Evolutionary conservation across 2,329 filamentous ascomycete genomes (phyloP), one percentile per base, ranked within the genome.

Genomic region (Pseudogymnoascus sp.): DNA sequence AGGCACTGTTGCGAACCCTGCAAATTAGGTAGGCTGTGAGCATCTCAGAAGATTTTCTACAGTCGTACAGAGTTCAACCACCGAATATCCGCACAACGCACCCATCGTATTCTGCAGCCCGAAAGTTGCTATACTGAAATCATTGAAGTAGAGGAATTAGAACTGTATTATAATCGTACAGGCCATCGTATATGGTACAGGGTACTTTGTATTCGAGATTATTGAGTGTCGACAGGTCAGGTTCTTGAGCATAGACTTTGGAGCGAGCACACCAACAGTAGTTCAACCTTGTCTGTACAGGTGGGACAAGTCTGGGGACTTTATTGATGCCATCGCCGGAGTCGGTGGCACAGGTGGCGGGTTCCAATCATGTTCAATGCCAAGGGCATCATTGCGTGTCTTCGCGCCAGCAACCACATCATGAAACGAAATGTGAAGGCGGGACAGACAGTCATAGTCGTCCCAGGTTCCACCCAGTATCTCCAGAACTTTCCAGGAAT

Each of bases 401-500:
- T 60, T 60, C 18, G 65, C 65, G 16, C 63, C 16, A 42, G 66
- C 65, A 56, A 73, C 69, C 25, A 66, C 64, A n/a, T 71, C 66
- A 59, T 68, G 68, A 21, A 67, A 65, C 11, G 61, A 62, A n/a
- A 65, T 56, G 38, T 70, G 66, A 61, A 72, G 67, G 21, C 72
- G 63, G 43, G 72, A 70, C 43, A 74, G 63, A 59, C 67, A 64
- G 5, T 69, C 56, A 66, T 72, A 65, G 31, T 71, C 65, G 12
- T 66, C 40, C 43, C 71, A 68, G 11, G 53, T 62, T 21, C 67
- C 72, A 61, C 78, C 65, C 38, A 83, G 73, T 72, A 83, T 76
- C 62, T 80, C 78, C 11, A 83, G 71, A 53, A 83, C 75, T 64
- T 77, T 75, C 40, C 77, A 76, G 31, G 77, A 75, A 61, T 82